phyloP scores from a whole-genome alignment of 1,284 basidiomycete species.

The Coriolopsis trogii region DNA sequence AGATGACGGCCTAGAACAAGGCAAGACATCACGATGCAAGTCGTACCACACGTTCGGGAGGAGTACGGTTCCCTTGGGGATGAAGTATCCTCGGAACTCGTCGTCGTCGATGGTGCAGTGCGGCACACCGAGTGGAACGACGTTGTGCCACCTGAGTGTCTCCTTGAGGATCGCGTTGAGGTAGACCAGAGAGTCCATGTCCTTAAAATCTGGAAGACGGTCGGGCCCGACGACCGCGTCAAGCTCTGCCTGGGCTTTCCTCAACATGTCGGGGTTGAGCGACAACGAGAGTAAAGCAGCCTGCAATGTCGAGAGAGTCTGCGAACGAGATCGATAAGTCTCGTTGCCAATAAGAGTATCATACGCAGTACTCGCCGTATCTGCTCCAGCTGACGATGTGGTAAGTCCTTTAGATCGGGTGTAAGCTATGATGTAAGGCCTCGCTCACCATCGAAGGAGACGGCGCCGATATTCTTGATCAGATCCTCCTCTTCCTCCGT shows the following conservation, averaged over 20 bases:
- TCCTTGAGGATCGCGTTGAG: conserved; percentile 27
- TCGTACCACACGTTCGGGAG: conserved; percentile 23
- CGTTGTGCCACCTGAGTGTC: conserved; percentile 23
- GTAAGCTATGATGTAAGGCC: neutral
- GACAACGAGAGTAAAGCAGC: conserved; percentile 38
- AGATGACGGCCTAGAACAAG: neutral
- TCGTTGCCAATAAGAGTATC: neutral
- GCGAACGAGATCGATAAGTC: neutral
- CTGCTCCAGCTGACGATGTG: neutral
- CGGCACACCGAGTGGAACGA: conserved; percentile 13
- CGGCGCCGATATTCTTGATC: neutral
- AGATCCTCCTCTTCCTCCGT: neutral
- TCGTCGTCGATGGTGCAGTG: conserved; percentile 16
- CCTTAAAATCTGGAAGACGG: conserved; percentile 23
- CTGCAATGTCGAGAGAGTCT: conserved; percentile 28
- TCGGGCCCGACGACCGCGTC: conserved; percentile 31
- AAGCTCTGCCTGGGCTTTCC: conserved; percentile 35
- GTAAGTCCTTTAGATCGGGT: neutral
- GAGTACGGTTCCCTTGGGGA: conserved; percentile 24
- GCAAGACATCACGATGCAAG: neutral
- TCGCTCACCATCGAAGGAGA: conserved; percentile 5
- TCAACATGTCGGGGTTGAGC: conserved; percentile 36
- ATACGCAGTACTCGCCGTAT: conserved; percentile 14
- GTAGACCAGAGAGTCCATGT: conserved; percentile 20
- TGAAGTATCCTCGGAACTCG: conserved; percentile 24